These are phyloP conservation scores for Coemansia sp. DNA, from an alignment of 192 early-diverging fungal genomes.

Conservation along the genomic window DNA sequence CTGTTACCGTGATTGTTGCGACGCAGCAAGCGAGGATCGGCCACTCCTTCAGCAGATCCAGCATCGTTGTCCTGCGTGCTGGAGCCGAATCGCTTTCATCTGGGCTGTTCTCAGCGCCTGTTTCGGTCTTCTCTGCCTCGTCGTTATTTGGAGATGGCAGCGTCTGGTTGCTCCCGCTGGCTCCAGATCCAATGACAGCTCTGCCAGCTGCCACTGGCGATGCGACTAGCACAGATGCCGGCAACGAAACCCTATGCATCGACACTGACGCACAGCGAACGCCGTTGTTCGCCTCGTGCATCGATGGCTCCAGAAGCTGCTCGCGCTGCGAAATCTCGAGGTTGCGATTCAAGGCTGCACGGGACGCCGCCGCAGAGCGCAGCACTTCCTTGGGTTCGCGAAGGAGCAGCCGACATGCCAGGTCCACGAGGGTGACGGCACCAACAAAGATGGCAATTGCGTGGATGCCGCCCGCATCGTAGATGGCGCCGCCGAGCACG, in stretches of 20 bases:
- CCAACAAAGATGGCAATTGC: slow-evolving; percentile 72
- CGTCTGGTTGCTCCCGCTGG: not conserved
- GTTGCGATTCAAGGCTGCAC: not conserved
- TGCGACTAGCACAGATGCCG: slow-evolving; percentile 15
- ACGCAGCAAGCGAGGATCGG: slow-evolving; percentile 48
- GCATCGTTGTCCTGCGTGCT: slow-evolving; percentile 46
- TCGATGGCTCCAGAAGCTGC: slow-evolving; percentile 10
- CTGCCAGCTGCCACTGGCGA: slow-evolving; percentile 14
- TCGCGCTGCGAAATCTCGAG: slow-evolving; percentile 11
- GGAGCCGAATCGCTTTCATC: not conserved
- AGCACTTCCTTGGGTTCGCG: slow-evolving; percentile 56
- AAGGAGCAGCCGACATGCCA: slow-evolving; percentile 62
- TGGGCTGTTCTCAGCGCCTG: not conserved
- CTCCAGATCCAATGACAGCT: not conserved
- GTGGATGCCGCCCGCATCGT: slow-evolving; percentile 62
- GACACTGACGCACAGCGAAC: not conserved
- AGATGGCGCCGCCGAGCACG: slow-evolving; percentile 65
- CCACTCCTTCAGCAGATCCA: slow-evolving; percentile 51
- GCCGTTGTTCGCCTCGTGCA: not conserved
- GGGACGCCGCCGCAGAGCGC: slow-evolving; percentile 13
- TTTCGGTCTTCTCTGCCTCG: not conserved
- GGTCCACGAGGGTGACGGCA: slow-evolving; percentile 59
- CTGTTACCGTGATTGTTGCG: slow-evolving; percentile 41
- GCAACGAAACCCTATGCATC: not conserved
- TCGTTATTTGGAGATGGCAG: not conserved